Evolutionary conservation across 352 stramenopile species (phyloP).

Genomic region (Pythium dissimile): DNA sequence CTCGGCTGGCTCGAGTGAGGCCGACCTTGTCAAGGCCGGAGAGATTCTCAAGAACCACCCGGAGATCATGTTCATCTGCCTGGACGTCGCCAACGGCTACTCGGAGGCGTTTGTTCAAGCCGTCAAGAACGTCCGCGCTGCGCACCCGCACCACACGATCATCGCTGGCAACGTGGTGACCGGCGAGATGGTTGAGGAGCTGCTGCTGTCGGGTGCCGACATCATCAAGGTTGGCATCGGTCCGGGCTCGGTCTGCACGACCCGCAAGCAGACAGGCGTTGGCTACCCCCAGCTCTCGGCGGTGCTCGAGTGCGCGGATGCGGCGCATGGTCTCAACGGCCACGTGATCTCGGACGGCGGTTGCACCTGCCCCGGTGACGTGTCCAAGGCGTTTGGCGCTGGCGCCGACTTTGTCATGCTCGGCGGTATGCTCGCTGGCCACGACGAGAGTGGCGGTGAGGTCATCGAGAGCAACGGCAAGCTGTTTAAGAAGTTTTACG

Average conservation of each 20-base stretch:
- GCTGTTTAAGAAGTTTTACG: constrained; percentile 90
- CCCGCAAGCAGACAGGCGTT: constrained; percentile 90
- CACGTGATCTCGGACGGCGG: constrained; percentile 89
- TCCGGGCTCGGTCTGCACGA: constrained; percentile 90
- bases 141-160: constrained; percentile 80
- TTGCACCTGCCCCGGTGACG: constrained; percentile 87
- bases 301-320: constrained; percentile 90
- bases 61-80: constrained; percentile 81
- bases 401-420: constrained; percentile 93
- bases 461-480: constrained; percentile 70
- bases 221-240: constrained; percentile 94
- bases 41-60: constrained; percentile 52
- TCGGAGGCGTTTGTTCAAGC: constrained; percentile 85
- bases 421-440: constrained; percentile 89
- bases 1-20: constrained; percentile 62
- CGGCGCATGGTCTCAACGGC: constrained; percentile 84
- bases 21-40: constrained; percentile 72
- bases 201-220: constrained; percentile 88
- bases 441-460: constrained; percentile 88
- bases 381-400: constrained; percentile 89
- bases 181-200: constrained; percentile 90
- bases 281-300: constrained; percentile 90
- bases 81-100: constrained; percentile 90
- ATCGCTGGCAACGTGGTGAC: constrained; percentile 93
- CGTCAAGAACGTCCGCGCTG: constrained; percentile 51